These are phyloP conservation scores for Exophiala dermatitidis DNA, from an alignment of 2,329 filamentous ascomycete species.

Conservation along the genomic window DNA sequence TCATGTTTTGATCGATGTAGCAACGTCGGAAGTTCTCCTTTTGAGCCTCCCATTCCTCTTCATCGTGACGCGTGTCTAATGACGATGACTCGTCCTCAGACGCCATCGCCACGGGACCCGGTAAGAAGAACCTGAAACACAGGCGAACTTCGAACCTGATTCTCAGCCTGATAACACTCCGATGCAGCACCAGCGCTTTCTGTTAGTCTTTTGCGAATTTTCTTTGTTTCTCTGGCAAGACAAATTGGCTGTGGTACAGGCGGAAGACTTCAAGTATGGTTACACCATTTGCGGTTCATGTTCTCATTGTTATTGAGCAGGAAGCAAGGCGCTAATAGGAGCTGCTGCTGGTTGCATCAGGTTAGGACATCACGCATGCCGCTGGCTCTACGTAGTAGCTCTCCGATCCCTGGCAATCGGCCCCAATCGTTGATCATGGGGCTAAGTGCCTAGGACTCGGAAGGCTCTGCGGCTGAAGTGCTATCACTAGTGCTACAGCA, in stretches of 20 bases:
- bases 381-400: not conserved
- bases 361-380: not conserved
- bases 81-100: slow-evolving; percentile 21
- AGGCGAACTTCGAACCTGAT: no score
- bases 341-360: not conserved
- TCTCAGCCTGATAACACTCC: no score
- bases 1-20: slow-evolving; percentile 25
- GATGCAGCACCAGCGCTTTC: no score
- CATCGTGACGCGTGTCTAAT: slow-evolving; percentile 21
- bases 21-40: slow-evolving; percentile 22
- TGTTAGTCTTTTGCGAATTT: no score
- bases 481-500: no score
- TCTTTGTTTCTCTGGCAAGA: not conserved
- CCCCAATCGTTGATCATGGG: not conserved
- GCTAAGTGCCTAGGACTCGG: not conserved
- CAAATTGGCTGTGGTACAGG: not conserved
- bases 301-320: slow-evolving; percentile 1
- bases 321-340: slow-evolving; percentile 5
- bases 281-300: not conserved
- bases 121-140: no score
- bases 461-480: slow-evolving; percentile 8
- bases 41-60: slow-evolving; percentile 25
- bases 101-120: slow-evolving; percentile 8
- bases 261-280: not conserved
- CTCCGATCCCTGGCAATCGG: not conserved